These are phyloP conservation scores for Solanum hybrid DNA, from an alignment of 305 asterid species.

Conservation along the genomic window DNA sequence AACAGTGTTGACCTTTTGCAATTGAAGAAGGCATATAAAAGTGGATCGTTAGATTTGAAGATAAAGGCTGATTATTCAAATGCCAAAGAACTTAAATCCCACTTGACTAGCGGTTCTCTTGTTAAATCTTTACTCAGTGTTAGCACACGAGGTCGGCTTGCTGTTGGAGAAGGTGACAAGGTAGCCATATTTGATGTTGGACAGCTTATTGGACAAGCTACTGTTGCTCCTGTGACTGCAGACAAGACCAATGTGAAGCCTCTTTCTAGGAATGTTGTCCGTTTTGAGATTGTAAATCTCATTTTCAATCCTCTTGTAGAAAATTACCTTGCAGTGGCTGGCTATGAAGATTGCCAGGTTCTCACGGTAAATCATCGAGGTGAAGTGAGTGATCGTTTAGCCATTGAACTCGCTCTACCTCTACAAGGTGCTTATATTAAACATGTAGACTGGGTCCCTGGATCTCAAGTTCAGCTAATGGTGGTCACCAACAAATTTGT, in stretches of 20 bases:
- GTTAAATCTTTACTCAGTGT: conserved; percentile 90
- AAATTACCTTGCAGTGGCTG: conserved; percentile 93
- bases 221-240: conserved; percentile 90
- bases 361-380: conserved; percentile 95
- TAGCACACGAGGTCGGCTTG: conserved; percentile 86
- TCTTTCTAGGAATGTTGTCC: conserved; percentile 87
- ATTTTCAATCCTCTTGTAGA: conserved; percentile 78
- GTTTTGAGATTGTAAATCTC: conserved; percentile 94
- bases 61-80: conserved; percentile 92
- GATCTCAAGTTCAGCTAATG: conserved; percentile 98
- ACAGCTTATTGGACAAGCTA: conserved; percentile 96
- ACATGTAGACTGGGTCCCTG: conserved; percentile 92
- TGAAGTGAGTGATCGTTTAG: conserved; percentile 92
- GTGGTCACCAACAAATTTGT: conserved; percentile 90
- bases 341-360: conserved; percentile 98
- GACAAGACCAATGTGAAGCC: conserved; percentile 99
- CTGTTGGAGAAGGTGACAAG: conserved; percentile 99
- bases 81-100: conserved; percentile 93
- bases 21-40: conserved; percentile 94
- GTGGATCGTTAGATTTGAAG: conserved; percentile 97
- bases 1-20: conserved; percentile 67
- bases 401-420: conserved; percentile 96
- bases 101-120: conserved; percentile 89
- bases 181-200: conserved; percentile 98
- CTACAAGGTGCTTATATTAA: conserved; percentile 97